Percentiles rank a stretch among this genome's conserved stretches.
Conservation (phyloP, 2,329 filamentous ascomycete genomes). For the Fusarium sp. region DNA sequence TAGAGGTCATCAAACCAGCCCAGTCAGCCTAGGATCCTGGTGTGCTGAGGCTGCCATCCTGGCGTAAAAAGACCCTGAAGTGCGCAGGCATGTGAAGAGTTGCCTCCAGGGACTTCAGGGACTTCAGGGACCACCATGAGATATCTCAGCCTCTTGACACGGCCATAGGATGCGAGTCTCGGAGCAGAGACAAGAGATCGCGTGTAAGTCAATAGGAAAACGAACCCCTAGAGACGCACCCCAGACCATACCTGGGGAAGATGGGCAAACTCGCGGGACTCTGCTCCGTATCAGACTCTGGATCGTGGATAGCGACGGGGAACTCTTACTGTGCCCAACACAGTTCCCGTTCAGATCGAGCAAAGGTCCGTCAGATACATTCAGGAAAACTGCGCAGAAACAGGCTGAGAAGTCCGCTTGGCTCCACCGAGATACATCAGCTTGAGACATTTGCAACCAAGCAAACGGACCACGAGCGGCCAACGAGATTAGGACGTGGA, state of each 20-base stretch:
- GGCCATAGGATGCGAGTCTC: background rate
- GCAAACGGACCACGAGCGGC: slow-evolving; percentile 1
- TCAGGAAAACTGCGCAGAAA: slow-evolving; percentile 17
- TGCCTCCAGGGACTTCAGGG: slow-evolving; percentile 1
- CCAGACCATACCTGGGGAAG: background rate
- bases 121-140: background rate
- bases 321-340: background rate
- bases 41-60: slow-evolving; percentile 4
- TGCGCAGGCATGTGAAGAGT: slow-evolving; percentile 9
- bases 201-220: slow-evolving; percentile 4
- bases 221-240: background rate
- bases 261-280: background rate
- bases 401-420: slow-evolving; percentile 4
- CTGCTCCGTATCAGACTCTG: background rate
- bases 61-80: background rate
- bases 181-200: background rate
- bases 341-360: slow-evolving; percentile 2
- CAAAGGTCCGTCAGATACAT: background rate
- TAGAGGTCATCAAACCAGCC: slow-evolving; percentile 15
- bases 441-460: slow-evolving; percentile 23
- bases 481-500: slow-evolving; percentile 15
- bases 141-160: background rate
- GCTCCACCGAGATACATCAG: slow-evolving; percentile 15
- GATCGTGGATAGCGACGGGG: background rate
- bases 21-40: slow-evolving; percentile 1